A percentile compares a stretch with the other conserved stretches of the same genome.
Conservation (phyloP, 2,329 filamentous ascomycete genomes). For the Hymenoscyphus fructigenus region DNA sequence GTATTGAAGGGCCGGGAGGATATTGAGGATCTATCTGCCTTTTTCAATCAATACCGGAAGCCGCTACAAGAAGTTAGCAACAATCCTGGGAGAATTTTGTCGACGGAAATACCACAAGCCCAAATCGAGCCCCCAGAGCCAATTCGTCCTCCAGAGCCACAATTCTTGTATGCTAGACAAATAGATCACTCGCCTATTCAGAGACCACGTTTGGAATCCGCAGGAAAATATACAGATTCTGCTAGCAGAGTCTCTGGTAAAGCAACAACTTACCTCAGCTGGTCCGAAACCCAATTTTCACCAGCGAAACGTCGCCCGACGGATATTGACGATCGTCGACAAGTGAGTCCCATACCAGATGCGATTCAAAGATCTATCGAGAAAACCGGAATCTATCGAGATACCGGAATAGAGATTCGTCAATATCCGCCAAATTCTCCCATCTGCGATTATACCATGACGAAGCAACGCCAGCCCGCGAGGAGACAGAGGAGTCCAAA, state of each 20-base stretch:
- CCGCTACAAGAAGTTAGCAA: slow-evolving; percentile 20
- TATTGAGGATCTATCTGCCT: slow-evolving; percentile 35
- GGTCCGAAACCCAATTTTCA: slow-evolving; percentile 32
- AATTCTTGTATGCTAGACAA: neutral
- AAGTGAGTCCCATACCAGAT: slow-evolving; percentile 27
- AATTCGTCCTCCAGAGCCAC: neutral
- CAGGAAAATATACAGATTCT: slow-evolving; percentile 6
- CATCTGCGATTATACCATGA: neutral
- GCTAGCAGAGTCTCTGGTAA: slow-evolving; percentile 15
- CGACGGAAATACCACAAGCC: neutral
- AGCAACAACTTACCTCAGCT: slow-evolving; percentile 27
- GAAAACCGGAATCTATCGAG: slow-evolving; percentile 30
- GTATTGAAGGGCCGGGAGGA: slow-evolving; percentile 26
- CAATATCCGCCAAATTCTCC: neutral
- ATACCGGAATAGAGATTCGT: slow-evolving; percentile 27
- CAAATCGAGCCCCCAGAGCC: neutral
- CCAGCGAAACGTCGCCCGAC: slow-evolving; percentile 9
- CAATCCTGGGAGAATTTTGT: slow-evolving; percentile 1
- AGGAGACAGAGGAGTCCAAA: neutral
- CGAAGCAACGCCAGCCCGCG: neutral
- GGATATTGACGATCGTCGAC: slow-evolving; percentile 2
- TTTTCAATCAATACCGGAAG: slow-evolving; percentile 28
- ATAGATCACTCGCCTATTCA: neutral
- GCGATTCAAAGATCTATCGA: slow-evolving; percentile 27
- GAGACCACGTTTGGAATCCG: neutral